Evolutionary conservation across 768 basidiomycete species (phyloP), one percentile per base, ranked within the genome.

Genomic region (Basidioascus undulatus): DNA sequence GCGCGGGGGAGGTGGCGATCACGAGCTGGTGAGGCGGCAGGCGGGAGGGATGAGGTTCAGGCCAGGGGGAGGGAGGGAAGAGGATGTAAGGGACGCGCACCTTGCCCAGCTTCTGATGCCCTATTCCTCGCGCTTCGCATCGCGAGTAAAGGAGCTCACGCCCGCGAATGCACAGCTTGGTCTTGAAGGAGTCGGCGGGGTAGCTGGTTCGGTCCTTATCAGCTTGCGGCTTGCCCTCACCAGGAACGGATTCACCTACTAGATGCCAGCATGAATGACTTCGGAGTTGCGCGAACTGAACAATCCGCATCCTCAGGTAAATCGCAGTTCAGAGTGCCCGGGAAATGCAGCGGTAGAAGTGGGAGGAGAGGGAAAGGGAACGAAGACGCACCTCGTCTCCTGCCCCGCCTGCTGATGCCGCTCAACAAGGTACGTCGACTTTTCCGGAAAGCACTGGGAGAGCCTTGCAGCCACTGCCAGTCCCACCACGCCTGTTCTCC

Each of bases 391-490:
- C 81, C 82, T 89, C 18, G 64, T 89, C 57, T 94, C 87, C 55
- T 86, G 75, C 1, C 87, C 87, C 3, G 71, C 71, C 37, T 62
- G 63, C 10, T 54, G 49, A 52, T 79, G 76, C 49, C 87, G 61
- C 54, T 94, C 89, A 3, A 92, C 65, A 2, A 94, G 63, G 52
- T 70, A 75, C 3, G 76, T 83, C 5, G 76, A 72, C 56, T 72
- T 74, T 8, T 61, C 54, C 2, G 71, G 72, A 50, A 76, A 76
- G 9, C 61, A 61, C 27, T 66, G 64, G 6, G 69, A 69, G 9
- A 98, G 62, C 5, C 69, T 66, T 44, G 78, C 73, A 0, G 83
- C 81, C 37, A 89, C 68, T 0, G 84, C 80, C 27, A 98, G 65
- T 0, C 89, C 89, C 13, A 87, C 67, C 0, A 79, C 73, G 41